phyloP scores from a whole-genome alignment of 768 basidiomycete genomes.

The Mycena pura region DNA sequence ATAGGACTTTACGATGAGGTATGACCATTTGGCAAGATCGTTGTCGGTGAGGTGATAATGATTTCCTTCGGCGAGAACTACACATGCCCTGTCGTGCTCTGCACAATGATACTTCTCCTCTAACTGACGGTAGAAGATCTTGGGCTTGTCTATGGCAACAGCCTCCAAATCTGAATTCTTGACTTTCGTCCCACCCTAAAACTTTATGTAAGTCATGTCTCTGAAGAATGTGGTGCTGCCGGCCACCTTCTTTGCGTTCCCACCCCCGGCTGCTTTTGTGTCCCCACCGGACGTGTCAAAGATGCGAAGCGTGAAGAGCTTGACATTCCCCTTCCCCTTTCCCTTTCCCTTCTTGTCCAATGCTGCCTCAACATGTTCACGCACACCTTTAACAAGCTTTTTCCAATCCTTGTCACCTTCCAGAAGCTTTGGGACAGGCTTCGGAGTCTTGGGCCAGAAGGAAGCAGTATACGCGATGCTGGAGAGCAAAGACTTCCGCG shows the following conservation, averaged over 20 bases:
- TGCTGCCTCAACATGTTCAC: too few species aligned
- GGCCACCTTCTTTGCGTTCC: too few species aligned
- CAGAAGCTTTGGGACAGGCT: slow-evolving; percentile 24
- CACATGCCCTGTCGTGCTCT: not conserved
- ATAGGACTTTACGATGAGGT: not conserved
- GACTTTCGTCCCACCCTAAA: not conserved
- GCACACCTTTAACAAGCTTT: slow-evolving; percentile 11
- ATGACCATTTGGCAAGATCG: not conserved
- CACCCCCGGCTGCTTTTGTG: too few species aligned
- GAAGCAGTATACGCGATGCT: slow-evolving; percentile 16
- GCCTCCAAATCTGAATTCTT: not conserved
- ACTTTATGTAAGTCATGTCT: too few species aligned
- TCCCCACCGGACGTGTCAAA: too few species aligned
- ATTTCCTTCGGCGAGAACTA: not conserved
- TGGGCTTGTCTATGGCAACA: not conserved
- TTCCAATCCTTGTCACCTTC: slow-evolving; percentile 19
- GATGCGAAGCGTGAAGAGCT: not conserved
- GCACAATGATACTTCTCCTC: not conserved
- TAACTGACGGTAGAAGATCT: not conserved
- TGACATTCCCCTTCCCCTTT: not conserved
- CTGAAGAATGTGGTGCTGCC: too few species aligned
- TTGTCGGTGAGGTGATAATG: not conserved
- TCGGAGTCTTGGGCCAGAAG: slow-evolving; percentile 21
- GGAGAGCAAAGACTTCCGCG: not conserved
- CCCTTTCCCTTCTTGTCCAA: too few species aligned